A percentile compares a stretch with the other conserved stretches of the same genome.
phyloP scores from a whole-genome alignment of 306 rosid species.

The Dalbergia cochinchinensis region DNA sequence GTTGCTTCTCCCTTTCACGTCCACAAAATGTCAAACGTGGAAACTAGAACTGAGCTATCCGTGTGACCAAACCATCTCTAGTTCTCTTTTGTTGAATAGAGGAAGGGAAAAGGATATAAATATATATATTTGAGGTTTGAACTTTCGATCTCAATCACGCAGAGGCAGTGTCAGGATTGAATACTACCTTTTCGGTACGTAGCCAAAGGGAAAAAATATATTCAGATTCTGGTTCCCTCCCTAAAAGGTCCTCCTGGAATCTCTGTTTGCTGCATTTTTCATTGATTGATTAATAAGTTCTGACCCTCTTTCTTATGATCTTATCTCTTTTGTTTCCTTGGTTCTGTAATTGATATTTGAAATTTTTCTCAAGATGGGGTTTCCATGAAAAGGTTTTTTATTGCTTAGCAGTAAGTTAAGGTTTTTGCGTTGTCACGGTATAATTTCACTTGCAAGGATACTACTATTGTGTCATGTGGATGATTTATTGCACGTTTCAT shows the following conservation, averaged over 20 bases:
- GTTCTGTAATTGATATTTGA: conserved; percentile 10
- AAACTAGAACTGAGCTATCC: conserved; percentile 25
- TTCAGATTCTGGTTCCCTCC: conserved; percentile 19
- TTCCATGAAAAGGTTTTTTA: neutral
- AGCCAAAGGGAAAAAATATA: neutral
- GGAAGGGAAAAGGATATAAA: neutral
- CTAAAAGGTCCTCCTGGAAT: conserved; percentile 8
- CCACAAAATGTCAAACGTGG: conserved; percentile 40
- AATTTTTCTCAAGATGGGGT: neutral
- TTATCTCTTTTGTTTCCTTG: neutral
- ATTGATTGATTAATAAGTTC: neutral
- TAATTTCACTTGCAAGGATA: neutral
- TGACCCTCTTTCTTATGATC: neutral
- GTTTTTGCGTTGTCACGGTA: neutral
- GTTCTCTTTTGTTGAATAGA: conserved; percentile 6
- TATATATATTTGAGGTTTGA: neutral
- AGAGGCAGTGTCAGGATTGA: conserved; percentile 12
- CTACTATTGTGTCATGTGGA: neutral
- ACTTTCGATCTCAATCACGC: neutral
- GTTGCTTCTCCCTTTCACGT: neutral
- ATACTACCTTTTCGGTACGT: conserved; percentile 7
- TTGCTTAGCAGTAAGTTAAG: neutral
- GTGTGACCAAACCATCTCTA: conserved; percentile 16
- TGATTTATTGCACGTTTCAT: neutral
- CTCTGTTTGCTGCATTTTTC: neutral